Evolutionary conservation across 108 stramenopile species (phyloP).

Genomic region (Conticribra guillardii): DNA sequence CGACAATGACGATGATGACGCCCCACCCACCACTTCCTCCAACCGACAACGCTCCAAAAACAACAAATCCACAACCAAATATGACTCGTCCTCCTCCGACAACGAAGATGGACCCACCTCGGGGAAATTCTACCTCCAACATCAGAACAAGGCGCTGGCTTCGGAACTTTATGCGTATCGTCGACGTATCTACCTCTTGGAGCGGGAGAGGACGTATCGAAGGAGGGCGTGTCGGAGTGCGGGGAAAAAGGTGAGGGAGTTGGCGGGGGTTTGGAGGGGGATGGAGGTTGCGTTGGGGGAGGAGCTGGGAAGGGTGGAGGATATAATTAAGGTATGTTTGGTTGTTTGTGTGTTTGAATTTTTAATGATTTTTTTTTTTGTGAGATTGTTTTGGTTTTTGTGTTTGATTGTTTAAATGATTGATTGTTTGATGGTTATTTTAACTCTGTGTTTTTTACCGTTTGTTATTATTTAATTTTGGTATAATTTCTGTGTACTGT

Average conservation of each 20-base stretch:
- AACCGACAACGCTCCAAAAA: conserved; percentile 32
- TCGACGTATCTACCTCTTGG: conserved; percentile 55
- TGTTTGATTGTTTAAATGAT: no score
- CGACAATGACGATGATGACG: conserved; percentile 41
- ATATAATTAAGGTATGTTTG: no score
- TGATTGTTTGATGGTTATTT: no score
- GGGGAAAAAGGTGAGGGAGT: conserved; percentile 28
- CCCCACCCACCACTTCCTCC: no score
- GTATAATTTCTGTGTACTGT: no score
- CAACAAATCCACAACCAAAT: no score
- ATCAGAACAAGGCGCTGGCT: conserved; percentile 80
- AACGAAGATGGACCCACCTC: conserved; percentile 56
- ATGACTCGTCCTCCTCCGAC: no score
- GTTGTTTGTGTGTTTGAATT: no score
- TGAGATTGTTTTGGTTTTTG: no score
- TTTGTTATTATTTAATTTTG: no score
- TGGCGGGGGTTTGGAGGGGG: conserved; percentile 41
- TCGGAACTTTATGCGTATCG: conserved; percentile 69
- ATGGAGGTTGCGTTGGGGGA: conserved; percentile 38
- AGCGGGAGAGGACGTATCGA: conserved; percentile 71
- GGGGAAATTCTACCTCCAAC: conserved; percentile 70
- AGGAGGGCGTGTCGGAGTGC: conserved; percentile 66
- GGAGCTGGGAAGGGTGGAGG: conserved; percentile 21
- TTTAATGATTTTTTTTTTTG: no score
- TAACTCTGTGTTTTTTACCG: not conserved